Evolutionary conservation across 2,329 filamentous ascomycete genomes (phyloP), one percentile per base, ranked within the genome.

Genomic region (Metarhizium guizhouense): DNA sequence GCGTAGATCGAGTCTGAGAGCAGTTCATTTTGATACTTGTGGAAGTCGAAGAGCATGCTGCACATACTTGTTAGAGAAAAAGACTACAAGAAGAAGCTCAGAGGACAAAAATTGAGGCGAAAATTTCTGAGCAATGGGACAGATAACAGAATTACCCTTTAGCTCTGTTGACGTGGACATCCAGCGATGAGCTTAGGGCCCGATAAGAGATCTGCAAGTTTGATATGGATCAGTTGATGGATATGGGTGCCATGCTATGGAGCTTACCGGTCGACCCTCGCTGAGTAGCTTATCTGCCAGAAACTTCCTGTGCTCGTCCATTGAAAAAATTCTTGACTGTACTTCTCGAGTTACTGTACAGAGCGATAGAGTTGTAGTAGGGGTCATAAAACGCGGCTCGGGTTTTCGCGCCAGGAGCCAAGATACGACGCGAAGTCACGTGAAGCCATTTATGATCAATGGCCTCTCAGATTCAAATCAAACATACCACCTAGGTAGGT

Each of bases 11-110:
- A 86, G 25, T 83, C 81, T 0, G 87, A 79, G 58, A 88, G 71
- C 83, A 95, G 16, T 92, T 83, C 82, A 94, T 95, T 69, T 87
- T 95, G 88, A 56, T 78, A 82, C 59, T 80, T 78, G 69, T 96
- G 83, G 62, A 95, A 97, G 36, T 95, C 91, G 71, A 86, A 95
- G 3, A 97, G 84, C 81, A 96, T 93, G 64, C 90, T 95, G 53
- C 11, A 34, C 10, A 48, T 1, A 20, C 20, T 53, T 11, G 57
- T 53, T n/a, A 66, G 11, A 60, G 3, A 14, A 16, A 57, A 29
- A 32, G 54, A 45, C 42, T 58, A 45, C 64, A 42, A 18, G 48
- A 36, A 34, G 32, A 40, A 45, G 30, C 43, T 6, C 1, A 14
- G 29, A 20, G 42, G 13, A 38, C 7, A 14, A 25, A 29, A 8